A percentile compares a stretch with the other conserved stretches of the same genome.
These are phyloP conservation scores for Zymoseptoria tritici DNA, from an alignment of 2,329 filamentous ascomycete species.

Conservation along the genomic window DNA sequence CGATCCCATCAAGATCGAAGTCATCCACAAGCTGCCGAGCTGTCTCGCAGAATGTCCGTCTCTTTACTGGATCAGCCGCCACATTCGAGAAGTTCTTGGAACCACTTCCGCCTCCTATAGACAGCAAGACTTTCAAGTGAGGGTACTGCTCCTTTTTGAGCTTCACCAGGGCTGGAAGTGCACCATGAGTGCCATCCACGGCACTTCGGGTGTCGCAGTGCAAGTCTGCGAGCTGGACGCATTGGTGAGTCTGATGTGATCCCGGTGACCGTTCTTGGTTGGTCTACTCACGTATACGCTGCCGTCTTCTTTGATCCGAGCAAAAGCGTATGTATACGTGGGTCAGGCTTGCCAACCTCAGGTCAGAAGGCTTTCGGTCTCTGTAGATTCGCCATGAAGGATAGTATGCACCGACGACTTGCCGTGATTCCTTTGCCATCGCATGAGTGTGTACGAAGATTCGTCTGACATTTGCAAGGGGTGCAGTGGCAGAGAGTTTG, in stretches of 20 bases:
- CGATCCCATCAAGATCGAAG: background rate
- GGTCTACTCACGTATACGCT: background rate
- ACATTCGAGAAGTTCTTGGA: background rate
- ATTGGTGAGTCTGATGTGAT: background rate
- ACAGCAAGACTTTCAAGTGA: background rate
- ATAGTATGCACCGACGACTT: background rate
- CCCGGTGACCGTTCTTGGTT: background rate
- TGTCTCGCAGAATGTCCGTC: background rate
- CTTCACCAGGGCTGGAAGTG: background rate
- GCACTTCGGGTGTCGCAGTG: background rate
- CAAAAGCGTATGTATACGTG: constrained; percentile 2
- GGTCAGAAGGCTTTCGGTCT: background rate
- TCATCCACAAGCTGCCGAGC: background rate
- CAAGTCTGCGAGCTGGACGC: background rate
- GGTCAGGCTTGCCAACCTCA: background rate
- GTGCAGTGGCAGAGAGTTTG: too few species aligned
- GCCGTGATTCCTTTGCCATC: too few species aligned
- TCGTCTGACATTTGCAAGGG: too few species aligned
- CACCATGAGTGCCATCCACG: background rate
- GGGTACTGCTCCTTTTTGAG: background rate
- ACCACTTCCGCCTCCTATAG: constrained; percentile 1
- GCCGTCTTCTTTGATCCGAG: constrained; percentile 1
- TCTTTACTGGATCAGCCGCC: background rate
- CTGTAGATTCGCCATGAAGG: constrained; percentile 2
- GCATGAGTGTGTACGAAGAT: too few species aligned